These are phyloP conservation scores for Miscanthus lutarioriparius DNA, from an alignment of 176 grass and related monocot species.

Conservation along the genomic window DNA sequence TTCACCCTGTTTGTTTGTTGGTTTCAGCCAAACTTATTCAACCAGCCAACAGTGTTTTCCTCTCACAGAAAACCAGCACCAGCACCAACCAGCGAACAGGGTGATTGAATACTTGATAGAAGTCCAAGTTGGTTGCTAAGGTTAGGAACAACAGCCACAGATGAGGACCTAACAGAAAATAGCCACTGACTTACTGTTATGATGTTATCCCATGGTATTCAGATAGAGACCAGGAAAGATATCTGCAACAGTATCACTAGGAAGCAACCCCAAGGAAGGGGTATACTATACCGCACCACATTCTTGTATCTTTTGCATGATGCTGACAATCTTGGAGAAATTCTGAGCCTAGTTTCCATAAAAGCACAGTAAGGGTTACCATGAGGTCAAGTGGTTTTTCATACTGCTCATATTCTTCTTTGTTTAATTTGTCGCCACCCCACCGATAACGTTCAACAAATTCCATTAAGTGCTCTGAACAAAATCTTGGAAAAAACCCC, in stretches of 20 bases:
- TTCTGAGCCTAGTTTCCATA: conserved; percentile 52
- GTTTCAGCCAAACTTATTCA: too few species aligned
- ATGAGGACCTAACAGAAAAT: conserved; percentile 2
- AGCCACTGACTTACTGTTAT: conserved; percentile 34
- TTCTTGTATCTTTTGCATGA: conserved; percentile 61
- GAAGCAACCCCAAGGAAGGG: conserved; percentile 18
- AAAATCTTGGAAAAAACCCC: conserved; percentile 53
- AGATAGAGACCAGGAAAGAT: conserved; percentile 47
- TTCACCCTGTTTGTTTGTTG: too few species aligned
- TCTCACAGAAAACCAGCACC: too few species aligned
- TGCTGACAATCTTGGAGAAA: conserved; percentile 49
- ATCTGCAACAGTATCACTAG: conserved; percentile 51
- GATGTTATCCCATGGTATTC: conserved; percentile 44
- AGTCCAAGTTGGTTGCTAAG: background rate
- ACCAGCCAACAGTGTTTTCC: too few species aligned
- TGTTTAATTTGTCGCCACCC: conserved; percentile 33
- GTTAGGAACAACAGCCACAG: background rate
- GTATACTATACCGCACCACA: conserved; percentile 17
- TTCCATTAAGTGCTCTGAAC: conserved; percentile 56
- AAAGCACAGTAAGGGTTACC: conserved; percentile 45
- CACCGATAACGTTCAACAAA: conserved; percentile 50
- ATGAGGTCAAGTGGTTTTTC: conserved; percentile 39
- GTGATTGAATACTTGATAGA: background rate
- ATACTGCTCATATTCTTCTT: conserved; percentile 45
- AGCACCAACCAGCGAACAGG: too few species aligned